Base-by-base conservation (phyloP, 208 protist genomes). In the Crithidia sp. region DNA sequence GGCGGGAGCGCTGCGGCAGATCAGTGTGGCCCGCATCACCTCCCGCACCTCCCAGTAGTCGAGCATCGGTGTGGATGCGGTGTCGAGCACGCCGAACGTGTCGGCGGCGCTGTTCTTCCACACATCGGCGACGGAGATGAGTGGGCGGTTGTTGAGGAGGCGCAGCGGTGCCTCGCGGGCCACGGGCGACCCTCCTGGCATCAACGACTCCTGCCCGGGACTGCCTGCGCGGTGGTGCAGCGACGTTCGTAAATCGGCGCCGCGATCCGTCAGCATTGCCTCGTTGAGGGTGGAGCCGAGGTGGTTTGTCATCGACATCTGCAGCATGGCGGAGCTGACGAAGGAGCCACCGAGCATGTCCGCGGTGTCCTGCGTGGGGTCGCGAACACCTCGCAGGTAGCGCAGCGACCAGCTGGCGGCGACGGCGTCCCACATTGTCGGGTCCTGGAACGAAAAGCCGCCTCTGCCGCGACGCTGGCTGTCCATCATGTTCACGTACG, bases 11-110 rank as follows among this genome's bases (percentile, higher is more conserved):
- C 83, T 92, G 57, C 83, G 86, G 40, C 71, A 76, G 37, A 92
- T 70, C 28, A 95, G 64, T 13, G 81, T 85, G 13, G 80, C 80
- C 41, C 90, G 84, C 53, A 95, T 81, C 19, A 89, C 67, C 66
- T 95, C 90, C 37, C 85, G 81, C 43, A 86, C 84, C 70, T 95
- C 88, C 61, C 69, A 67, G 82, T 95, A 95, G 43, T 87, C 83
- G 16, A 92, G 76, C 63, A 72, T 70, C 2, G 64, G 65, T 12
- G 70, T 74, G 50, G 63, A 56, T 39, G 44, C 60, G 36, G 69
- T 19, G 58, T 82, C 76, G 44, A 75, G 63, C 43, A 81, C 8
- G 63, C 74, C 76, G 14, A 67, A 62, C 36, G 69, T 57, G 36
- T 81, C 78, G 44, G 61, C 28, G 16, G 66, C 76, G 16, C 56